Evolutionary conservation across 148 eudicot genomes (phyloP).

Genomic region (Amaranthus cruentus): DNA sequence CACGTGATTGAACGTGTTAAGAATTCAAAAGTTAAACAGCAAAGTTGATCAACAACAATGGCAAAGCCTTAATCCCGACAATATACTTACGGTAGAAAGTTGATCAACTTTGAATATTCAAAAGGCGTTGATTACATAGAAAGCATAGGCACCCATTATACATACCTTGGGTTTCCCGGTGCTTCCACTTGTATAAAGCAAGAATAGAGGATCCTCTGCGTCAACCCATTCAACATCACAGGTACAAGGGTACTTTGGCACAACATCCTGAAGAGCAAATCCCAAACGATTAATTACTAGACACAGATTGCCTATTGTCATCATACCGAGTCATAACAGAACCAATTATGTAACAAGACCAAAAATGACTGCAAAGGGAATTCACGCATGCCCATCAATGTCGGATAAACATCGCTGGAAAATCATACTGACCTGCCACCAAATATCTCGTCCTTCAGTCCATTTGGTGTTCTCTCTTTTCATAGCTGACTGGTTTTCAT

Average conservation of each 20-base stretch:
- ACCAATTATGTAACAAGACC: neutral
- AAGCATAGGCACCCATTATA: constrained; percentile 20
- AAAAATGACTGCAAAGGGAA: too few relatives aligned
- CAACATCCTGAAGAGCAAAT: constrained; percentile 61
- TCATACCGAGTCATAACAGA: neutral
- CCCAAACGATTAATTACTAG: neutral
- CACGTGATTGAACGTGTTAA: neutral
- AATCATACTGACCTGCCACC: constrained; percentile 89
- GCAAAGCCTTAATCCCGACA: too few relatives aligned
- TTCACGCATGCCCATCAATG: too few relatives aligned
- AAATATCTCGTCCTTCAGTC: constrained; percentile 73
- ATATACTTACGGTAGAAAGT: neutral
- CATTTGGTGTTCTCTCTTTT: constrained; percentile 72
- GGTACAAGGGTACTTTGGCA: constrained; percentile 63
- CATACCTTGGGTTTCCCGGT: constrained; percentile 99
- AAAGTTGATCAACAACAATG: neutral
- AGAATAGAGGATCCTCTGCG: constrained; percentile 90
- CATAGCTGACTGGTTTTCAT: constrained; percentile 77
- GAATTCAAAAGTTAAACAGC: neutral
- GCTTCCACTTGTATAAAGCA: constrained; percentile 97
- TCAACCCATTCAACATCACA: constrained; percentile 95
- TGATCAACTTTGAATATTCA: neutral
- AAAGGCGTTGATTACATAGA: constrained; percentile 7
- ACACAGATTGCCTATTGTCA: neutral
- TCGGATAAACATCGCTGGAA: neutral